phyloP scores from a whole-genome alignment of 352 stramenopile genomes.

The Phytophthora megakarya region DNA sequence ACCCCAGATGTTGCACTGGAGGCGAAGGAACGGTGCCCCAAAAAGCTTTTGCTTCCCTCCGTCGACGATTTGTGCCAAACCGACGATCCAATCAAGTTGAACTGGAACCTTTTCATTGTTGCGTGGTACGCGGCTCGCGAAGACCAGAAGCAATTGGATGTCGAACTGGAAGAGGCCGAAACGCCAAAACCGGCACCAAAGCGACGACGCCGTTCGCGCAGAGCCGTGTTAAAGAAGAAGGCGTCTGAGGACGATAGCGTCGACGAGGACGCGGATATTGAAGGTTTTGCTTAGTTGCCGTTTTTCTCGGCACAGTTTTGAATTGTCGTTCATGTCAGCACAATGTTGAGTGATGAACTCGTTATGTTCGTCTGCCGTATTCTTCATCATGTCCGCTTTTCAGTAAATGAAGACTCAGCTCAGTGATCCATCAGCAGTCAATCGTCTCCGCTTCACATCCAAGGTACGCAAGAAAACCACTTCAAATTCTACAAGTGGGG shows the following conservation, averaged over 20 bases:
- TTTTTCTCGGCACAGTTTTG: constrained; percentile 14
- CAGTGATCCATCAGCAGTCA: constrained; percentile 30
- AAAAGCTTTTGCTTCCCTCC: constrained; percentile 33
- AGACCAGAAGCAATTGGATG: constrained; percentile 75
- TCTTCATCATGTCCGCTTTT: constrained; percentile 33
- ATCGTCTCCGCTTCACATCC: constrained; percentile 45
- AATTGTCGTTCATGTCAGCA: too few species aligned
- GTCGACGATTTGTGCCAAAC: constrained; percentile 46
- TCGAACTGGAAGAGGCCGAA: constrained; percentile 43
- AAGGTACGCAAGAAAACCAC: constrained; percentile 67
- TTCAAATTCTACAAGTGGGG: constrained; percentile 60
- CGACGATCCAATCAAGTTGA: constrained; percentile 40
- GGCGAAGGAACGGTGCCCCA: constrained; percentile 35
- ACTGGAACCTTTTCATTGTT: constrained; percentile 69
- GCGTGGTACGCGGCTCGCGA: constrained; percentile 56
- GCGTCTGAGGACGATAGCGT: constrained; percentile 31
- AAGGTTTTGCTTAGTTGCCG: constrained; percentile 31
- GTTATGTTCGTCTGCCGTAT: constrained; percentile 20
- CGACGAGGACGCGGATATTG: constrained; percentile 43
- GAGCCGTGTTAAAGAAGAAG: constrained; percentile 23
- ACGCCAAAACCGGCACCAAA: constrained; percentile 27
- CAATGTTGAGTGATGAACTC: constrained; percentile 5
- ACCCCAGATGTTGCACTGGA: constrained; percentile 25
- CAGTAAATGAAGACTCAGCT: constrained; percentile 28
- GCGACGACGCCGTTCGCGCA: constrained; percentile 50